Evolutionary conservation across 1,284 basidiomycete species (phyloP), one percentile per base, ranked within the genome.

Genomic region (Trametes sp.): DNA sequence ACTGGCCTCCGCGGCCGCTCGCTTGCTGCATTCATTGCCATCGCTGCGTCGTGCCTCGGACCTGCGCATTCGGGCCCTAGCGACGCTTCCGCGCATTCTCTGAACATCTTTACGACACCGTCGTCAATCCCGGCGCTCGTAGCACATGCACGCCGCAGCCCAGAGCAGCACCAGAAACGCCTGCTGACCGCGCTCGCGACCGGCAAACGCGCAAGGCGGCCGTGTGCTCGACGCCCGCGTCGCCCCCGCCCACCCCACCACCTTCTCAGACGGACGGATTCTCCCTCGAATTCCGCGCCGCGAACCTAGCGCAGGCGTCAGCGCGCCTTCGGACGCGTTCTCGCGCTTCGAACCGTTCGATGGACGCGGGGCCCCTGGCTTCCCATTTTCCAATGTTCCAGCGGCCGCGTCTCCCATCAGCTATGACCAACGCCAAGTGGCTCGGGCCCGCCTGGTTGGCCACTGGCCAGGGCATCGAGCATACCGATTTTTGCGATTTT

Each of bases 161-260:
- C 28, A 42, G 52, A 54, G n/a, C 51, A n/a, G 24, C 5, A 16
- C 21, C 23, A 2, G 16, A 11, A 36, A 29, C 52, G 52, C 52
- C 38, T 54, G 52, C 52, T 54, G 52, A 54, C 52, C 31, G 52
- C 41, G 7, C 38, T 54, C 26, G 38, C 52, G 52, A 54, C 52
- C 52, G 52, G 52, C 52, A 54, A 54, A 26, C 24, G 19, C 14
- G n/a, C 52, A 16, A 16, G 52, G 52, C 52, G 38, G 52, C 52
- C 52, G 38, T 41, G 38, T 19, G 38, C 11, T 19, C 4, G 14
- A 19, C 38, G 38, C 14, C 38, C 4, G 8, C 16, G 16, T 41
- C n/a, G 38, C 38, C 41, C 11, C 14, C 26, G 23, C 28, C 21
- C 41, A 35, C 26, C 38, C 38, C n/a, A n/a, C n/a, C n/a, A n/a